These are phyloP conservation scores for Cymbomonas tetramitiformis DNA, from an alignment of 139 green algal genomes.

Conservation along the genomic window DNA sequence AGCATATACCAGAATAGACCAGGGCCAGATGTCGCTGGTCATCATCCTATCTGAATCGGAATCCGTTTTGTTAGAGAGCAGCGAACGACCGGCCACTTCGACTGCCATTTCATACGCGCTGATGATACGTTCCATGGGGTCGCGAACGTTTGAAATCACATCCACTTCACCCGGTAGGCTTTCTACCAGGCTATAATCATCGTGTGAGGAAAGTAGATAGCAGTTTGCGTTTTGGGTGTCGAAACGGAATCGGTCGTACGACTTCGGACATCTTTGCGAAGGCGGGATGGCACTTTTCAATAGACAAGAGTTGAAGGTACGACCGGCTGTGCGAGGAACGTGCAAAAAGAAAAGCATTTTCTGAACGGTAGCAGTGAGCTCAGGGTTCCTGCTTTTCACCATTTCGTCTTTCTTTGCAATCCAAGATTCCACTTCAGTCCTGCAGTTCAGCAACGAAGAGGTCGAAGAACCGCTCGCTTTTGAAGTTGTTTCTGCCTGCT, in stretches of 20 bases:
- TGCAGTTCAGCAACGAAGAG: too few species aligned
- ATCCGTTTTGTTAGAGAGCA: neutral
- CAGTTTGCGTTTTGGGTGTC: constrained; percentile 37
- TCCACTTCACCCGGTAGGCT: neutral
- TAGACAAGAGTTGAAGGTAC: constrained; percentile 71
- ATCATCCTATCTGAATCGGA: neutral
- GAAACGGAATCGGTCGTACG: constrained; percentile 69
- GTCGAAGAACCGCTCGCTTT: too few species aligned
- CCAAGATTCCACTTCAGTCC: too few species aligned
- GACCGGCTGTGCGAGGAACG: constrained; percentile 75
- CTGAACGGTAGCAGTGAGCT: too few species aligned
- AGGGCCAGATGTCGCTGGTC: constrained; percentile 81
- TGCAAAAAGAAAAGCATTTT: constrained; percentile 85
- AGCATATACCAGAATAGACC: constrained; percentile 65
- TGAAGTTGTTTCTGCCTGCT: too few species aligned
- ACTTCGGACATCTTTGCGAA: constrained; percentile 35
- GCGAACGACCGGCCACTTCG: neutral
- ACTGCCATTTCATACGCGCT: constrained; percentile 73
- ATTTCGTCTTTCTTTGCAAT: too few species aligned
- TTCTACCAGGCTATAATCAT: constrained; percentile 29
- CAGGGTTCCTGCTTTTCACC: too few species aligned
- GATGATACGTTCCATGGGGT: constrained; percentile 65
- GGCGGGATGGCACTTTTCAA: constrained; percentile 37
- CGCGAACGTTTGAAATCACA: constrained; percentile 36
- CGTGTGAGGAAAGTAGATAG: constrained; percentile 59